Evolutionary conservation across 2,329 filamentous ascomycete species (phyloP), one percentile per base, ranked within the genome.

Genomic region (Clonostachys rosea): DNA sequence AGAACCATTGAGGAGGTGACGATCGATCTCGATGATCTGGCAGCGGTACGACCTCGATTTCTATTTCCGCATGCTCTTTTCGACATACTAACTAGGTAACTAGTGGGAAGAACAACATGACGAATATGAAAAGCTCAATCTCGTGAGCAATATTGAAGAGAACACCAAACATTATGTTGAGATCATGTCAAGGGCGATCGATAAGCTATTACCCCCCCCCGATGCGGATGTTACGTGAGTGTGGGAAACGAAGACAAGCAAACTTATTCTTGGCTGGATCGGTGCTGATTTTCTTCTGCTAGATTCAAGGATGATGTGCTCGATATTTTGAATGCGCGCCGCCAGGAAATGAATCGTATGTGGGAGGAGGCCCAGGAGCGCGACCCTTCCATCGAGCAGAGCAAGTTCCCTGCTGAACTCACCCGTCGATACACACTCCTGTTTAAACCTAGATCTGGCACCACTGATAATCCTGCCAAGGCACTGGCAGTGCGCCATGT

Each of bases 101-200:
- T 48, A 92, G 84, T 97, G 86, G 69, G 91, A 96, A 66, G 78
- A 83, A 54, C 76, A 83, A 30, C 68, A 84, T 18, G 82, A 83
- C 46, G 83, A 86, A 43, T 83, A 84, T 7, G 67, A 86, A 43
- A 83, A 84, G 6, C 67, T 88, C 52, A 83, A 86, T 56, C 74
- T 97, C 43, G 86, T 95, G 17, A 80, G 87, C 42, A 95, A 88
- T 2, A 87, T 99, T 58, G 89, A 94, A 70, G 79, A 78, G 56
- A 99, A 99, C 68, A 90, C 94, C 14, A 88, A 94, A 61, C 94
- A 96, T 66, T 99, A 99, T 62, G 85, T 97, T 55, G 94, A 99
- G 60, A 81, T 97, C 49, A 70, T 97, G 49, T 92, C 92, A 4
- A 79, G 87, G 54, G 94, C 94, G 8, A 84, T 96, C 41, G 94